Evolutionary conservation across 306 rosid species (phyloP).

Genomic region (Luffa aegyptiaca): DNA sequence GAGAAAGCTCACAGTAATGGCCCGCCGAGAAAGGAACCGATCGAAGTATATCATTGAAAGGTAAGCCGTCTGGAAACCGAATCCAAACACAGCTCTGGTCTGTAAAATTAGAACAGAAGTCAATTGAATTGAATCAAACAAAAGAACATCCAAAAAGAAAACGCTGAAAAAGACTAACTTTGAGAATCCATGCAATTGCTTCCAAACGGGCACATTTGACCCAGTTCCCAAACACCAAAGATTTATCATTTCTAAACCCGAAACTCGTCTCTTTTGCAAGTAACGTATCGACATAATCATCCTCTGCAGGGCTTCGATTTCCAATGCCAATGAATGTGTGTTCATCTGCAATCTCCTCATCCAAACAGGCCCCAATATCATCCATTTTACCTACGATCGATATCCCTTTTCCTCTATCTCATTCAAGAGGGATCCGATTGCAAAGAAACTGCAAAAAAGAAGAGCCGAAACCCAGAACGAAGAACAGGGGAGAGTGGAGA

Average conservation of each 20-base stretch:
- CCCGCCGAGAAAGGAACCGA: conserved; percentile 46
- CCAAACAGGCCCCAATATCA: conserved; percentile 19
- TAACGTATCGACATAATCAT: conserved; percentile 30
- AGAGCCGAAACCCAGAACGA: background rate
- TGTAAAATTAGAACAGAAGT: conserved; percentile 14
- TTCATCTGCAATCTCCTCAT: conserved; percentile 22
- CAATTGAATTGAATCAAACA: conserved; percentile 10
- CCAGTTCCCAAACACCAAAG: conserved; percentile 25
- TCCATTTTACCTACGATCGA: conserved; percentile 18
- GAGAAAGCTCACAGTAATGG: conserved; percentile 43
- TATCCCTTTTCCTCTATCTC: background rate
- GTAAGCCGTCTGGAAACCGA: conserved; percentile 66
- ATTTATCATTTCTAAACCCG: conserved; percentile 33
- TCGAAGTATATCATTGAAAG: conserved; percentile 68
- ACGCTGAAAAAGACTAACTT: conserved; percentile 32
- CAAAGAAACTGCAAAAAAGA: background rate
- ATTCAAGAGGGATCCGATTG: conserved; percentile 9
- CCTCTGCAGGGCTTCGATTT: conserved; percentile 25
- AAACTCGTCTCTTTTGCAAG: conserved; percentile 37
- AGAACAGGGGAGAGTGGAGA: conserved; percentile 11
- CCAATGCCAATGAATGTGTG: conserved; percentile 11
- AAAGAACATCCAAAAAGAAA: conserved; percentile 13
- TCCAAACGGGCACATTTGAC: conserved; percentile 44
- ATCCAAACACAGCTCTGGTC: conserved; percentile 59
- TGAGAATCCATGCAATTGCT: conserved; percentile 66